phyloP scores from a whole-genome alignment of 2,329 filamentous ascomycete genomes.

The Alternaria gaisen region DNA sequence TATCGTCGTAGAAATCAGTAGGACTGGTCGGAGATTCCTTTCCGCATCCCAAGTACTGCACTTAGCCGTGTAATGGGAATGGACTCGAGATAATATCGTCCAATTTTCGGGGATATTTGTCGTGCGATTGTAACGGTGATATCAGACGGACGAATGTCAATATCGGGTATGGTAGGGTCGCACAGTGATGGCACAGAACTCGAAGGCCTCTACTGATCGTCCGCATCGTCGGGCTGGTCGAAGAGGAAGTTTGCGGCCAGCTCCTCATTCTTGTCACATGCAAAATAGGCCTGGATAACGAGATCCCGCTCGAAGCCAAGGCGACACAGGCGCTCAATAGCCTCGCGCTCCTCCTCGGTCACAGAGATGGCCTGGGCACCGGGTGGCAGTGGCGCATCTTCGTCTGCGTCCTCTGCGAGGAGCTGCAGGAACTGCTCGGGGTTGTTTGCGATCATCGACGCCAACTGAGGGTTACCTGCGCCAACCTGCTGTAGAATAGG shows the following conservation, averaged over 20 bases:
- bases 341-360: conserved; percentile 94
- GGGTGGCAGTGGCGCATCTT: conserved; percentile 84
- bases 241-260: conserved; percentile 98
- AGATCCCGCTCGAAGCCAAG: conserved; percentile 92
- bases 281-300: conserved; percentile 98
- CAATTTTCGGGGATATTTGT: conserved; percentile 27
- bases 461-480: conserved; percentile 92
- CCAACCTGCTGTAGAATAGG: conserved; percentile 96
- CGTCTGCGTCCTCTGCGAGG: conserved; percentile 85
- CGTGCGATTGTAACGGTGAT: conserved; percentile 35
- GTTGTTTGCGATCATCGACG: conserved; percentile 88
- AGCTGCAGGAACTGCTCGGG: conserved; percentile 93
- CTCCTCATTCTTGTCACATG: conserved; percentile 99
- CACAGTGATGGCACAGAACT: conserved; percentile 31
- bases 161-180: conserved; percentile 34
- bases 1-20: conserved; percentile 17
- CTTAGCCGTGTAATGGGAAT: conserved; percentile 14
- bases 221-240: conserved; percentile 91
- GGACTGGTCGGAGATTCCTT: conserved; percentile 4
- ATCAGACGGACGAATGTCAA: conserved; percentile 28
- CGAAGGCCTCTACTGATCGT: conserved; percentile 53
- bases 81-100: conserved; percentile 23
- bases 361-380: conserved; percentile 90
- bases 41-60: conserved; percentile 20
- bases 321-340: conserved; percentile 92